phyloP scores from a whole-genome alignment of 441 rosid species.

The Corymbia calophylla region DNA sequence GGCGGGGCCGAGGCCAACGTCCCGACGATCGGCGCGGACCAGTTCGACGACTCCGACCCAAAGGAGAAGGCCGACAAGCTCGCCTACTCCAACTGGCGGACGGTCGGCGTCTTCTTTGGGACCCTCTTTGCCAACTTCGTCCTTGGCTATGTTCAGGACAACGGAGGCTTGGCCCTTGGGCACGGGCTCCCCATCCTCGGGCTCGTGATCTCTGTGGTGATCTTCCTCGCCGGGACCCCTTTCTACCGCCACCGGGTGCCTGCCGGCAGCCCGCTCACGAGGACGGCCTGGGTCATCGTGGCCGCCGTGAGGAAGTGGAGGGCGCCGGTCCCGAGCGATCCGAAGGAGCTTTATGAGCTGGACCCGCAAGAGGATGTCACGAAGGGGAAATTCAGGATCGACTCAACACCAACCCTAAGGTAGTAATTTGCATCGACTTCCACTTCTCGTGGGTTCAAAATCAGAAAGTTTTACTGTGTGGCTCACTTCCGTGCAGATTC shows the following conservation, averaged over 20 bases:
- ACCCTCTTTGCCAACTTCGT: slow-evolving; percentile 72
- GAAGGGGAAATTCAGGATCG: slow-evolving; percentile 45
- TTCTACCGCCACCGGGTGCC: slow-evolving; percentile 71
- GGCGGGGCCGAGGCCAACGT: slow-evolving; percentile 90
- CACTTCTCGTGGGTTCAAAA: not conserved
- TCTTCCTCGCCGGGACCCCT: slow-evolving; percentile 68
- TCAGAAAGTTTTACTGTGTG: not conserved
- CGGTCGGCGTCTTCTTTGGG: slow-evolving; percentile 88
- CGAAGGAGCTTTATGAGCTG: not conserved
- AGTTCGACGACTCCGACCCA: slow-evolving; percentile 70
- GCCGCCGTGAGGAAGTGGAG: not conserved
- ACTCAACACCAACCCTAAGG: slow-evolving; percentile 43
- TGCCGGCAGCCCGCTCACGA: slow-evolving; percentile 57
- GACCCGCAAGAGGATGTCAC: not conserved
- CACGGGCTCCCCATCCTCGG: slow-evolving; percentile 76
- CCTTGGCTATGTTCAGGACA: slow-evolving; percentile 80
- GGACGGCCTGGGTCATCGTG: not conserved
- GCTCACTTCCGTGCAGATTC: not conserved
- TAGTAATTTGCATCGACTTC: not conserved
- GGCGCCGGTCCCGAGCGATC: not conserved
- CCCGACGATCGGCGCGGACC: slow-evolving; percentile 80
- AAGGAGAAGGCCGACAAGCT: slow-evolving; percentile 62
- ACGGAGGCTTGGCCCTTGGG: slow-evolving; percentile 72
- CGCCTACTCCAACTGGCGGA: slow-evolving; percentile 98
- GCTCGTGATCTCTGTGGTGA: slow-evolving; percentile 38